Percentiles rank a stretch among this genome's conserved stretches.
These are phyloP conservation scores for Pyronema domesticum DNA, from an alignment of 495 filamentous ascomycete species.

Conservation along the genomic window DNA sequence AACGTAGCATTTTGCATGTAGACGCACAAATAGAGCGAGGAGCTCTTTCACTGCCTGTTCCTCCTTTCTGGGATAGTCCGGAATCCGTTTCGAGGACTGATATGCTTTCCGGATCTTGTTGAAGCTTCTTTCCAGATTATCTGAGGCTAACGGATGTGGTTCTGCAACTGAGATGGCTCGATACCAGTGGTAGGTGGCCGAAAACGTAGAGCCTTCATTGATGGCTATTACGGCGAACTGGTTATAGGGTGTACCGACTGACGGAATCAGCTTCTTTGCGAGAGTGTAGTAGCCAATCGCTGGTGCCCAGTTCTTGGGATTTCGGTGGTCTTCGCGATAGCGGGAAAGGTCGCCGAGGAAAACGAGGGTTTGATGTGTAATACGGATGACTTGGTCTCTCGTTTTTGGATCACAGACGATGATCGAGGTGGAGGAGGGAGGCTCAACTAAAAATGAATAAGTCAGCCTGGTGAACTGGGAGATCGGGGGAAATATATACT, in stretches of 20 bases:
- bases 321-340: conserved; percentile 60
- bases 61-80: conserved; percentile 29
- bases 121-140: conserved; percentile 68
- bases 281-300: conserved; percentile 73
- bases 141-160: conserved; percentile 51
- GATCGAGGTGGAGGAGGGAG: conserved; percentile 1
- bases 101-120: conserved; percentile 47
- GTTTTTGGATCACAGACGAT: conserved; percentile 22
- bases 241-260: conserved; percentile 66
- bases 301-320: conserved; percentile 54
- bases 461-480: not conserved
- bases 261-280: conserved; percentile 58
- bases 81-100: conserved; percentile 41
- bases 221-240: conserved; percentile 73
- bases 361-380: conserved; percentile 70
- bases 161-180: conserved; percentile 53
- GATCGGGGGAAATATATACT: conserved; percentile 26
- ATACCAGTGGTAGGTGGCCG: conserved; percentile 77
- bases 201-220: conserved; percentile 56
- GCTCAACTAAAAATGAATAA: conserved; percentile 13
- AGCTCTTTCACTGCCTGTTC: conserved; percentile 28
- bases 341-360: conserved; percentile 79
- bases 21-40: conserved; percentile 57
- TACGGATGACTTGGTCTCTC: conserved; percentile 37
- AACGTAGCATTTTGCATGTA: conserved; percentile 69